Base-by-base conservation (phyloP, 768 basidiomycete species). In the Psilocybe subaeruginosa region DNA sequence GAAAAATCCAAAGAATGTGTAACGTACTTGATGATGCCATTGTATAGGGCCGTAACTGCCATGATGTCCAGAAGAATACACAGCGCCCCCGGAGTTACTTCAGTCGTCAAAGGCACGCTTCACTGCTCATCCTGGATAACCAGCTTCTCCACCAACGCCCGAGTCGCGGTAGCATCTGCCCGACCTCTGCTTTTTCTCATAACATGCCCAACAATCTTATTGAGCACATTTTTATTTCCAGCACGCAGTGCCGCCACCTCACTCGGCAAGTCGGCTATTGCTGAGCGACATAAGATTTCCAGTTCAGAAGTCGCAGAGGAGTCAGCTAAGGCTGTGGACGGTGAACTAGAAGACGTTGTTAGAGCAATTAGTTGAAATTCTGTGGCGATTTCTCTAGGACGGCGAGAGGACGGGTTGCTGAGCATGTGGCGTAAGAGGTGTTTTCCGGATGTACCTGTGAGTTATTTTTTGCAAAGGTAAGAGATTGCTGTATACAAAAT, bases 151-250 rank as follows among this genome's bases (percentile, higher is more conserved):
- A 97, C 66, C 61, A 80, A 74, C 30, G 71, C 74, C 67, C 77
- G 84, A 17, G 84, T 86, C 29, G 77, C 77, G 59, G 80, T 79
- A 0, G 94, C 91, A 74, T 97, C 88, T 12, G 89, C 93, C 48
- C 85, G 82, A 14, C 97, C 97, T 60, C 85, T 78, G 64, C 87
- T 92, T 53, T 83, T 73, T 73, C 87, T 89, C 92, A 98, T 95
- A 30, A 97, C 92, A 66, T 85, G 80, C 0, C 95, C 95, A 1
- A 96, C 80, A 47, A 98, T 80, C 62, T 89, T 88, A 76, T 91
- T 91, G 41, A 95, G 65, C 4, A 93, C 93, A 61, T 88, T 90
- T n/a, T 74, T 74, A 56, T 90, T 89, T 0, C 96, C 95, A 16
- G 77, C 77, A 14, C 82, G 82, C 41, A 90, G 82, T 16, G 86